Percentiles rank a stretch among this genome's conserved stretches.
Conservation (phyloP, 1,139 yeast genomes). For the Saccharomyces hybrid region DNA sequence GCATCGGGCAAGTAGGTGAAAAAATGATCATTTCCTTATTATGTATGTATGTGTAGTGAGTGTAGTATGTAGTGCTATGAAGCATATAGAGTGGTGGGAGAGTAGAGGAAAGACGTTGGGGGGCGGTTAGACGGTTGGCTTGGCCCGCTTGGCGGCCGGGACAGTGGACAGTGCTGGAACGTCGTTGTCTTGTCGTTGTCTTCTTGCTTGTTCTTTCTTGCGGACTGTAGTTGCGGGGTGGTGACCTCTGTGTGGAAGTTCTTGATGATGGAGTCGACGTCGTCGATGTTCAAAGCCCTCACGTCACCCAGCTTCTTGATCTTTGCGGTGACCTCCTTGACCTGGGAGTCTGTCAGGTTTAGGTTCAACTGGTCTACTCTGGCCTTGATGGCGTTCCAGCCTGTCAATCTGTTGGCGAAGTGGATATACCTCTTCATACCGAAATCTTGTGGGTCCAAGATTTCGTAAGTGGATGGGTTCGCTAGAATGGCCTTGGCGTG, state of each 20-base stretch:
- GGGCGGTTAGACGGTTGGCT: background rate
- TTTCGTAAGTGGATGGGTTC: slow-evolving; percentile 95
- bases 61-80: background rate
- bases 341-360: slow-evolving; percentile 81
- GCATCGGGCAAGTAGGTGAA: background rate
- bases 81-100: background rate
- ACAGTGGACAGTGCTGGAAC: background rate
- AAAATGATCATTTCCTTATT: background rate
- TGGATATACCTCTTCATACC: slow-evolving; percentile 93
- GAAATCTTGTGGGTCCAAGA: slow-evolving; percentile 87
- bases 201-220: background rate
- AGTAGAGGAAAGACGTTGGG: background rate
- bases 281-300: slow-evolving; percentile 89
- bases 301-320: slow-evolving; percentile 92
- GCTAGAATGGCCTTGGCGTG: slow-evolving; percentile 98
- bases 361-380: slow-evolving; percentile 95
- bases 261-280: slow-evolving; percentile 92
- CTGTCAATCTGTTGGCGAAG: slow-evolving; percentile 94
- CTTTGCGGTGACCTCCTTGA: slow-evolving; percentile 88
- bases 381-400: slow-evolving; percentile 98
- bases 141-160: background rate
- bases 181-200: background rate
- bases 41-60: background rate
- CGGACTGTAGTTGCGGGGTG: slow-evolving; percentile 32
- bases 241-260: slow-evolving; percentile 72